Conservation (phyloP, 2,329 filamentous ascomycete species). For the Arthrobotrys pseudoclavata region DNA sequence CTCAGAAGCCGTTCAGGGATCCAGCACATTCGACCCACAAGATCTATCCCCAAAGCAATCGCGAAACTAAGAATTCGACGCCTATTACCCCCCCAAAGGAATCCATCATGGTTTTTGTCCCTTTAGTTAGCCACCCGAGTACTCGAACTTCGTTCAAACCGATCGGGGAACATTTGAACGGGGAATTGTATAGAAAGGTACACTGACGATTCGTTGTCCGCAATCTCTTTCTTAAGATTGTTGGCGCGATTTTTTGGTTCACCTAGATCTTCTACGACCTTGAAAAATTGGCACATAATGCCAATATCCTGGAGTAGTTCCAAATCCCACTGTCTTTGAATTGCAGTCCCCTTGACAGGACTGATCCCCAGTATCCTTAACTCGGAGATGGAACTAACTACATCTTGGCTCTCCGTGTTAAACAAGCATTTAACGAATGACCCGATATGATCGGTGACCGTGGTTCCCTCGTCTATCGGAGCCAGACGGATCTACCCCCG, state of each 20-base stretch:
- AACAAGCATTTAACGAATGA: not conserved
- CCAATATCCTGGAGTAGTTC: not conserved
- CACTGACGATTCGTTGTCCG: not conserved
- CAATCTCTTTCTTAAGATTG: not conserved
- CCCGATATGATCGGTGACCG: not conserved
- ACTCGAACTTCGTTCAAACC: no score
- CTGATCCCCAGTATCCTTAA: not conserved
- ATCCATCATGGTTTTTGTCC: no score
- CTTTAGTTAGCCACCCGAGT: no score
- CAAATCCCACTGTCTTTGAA: not conserved
- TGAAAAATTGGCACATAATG: not conserved
- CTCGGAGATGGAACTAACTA: not conserved
- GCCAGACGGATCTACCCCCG: not conserved
- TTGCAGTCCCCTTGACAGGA: not conserved
- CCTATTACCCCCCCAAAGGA: not conserved
- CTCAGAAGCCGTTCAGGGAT: no score
- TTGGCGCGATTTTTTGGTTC: no score
- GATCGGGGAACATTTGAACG: no score
- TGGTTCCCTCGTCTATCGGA: not conserved
- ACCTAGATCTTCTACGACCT: no score
- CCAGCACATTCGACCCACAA: no score
- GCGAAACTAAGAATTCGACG: not conserved
- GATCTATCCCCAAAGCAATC: slow-evolving; percentile 4
- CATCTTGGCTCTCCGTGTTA: not conserved
- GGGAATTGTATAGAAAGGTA: no score